Evolutionary conservation across 345 rosid genomes (phyloP), one percentile per base, ranked within the genome.

Genomic region (Psidium guajava): DNA sequence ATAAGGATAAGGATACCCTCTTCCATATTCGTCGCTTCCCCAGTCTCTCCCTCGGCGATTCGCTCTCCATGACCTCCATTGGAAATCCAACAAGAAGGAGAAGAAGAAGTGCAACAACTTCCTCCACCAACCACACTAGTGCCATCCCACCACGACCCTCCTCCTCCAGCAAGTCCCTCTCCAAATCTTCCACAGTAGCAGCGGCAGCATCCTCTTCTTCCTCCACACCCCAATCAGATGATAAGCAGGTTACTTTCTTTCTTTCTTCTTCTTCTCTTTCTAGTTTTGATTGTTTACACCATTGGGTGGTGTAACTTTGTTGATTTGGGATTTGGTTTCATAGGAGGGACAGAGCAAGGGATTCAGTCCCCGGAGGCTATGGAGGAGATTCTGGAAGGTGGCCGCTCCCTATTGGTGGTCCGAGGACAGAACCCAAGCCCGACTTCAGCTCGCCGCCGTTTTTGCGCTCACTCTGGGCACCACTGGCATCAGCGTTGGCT

Each of bases 401-500:
- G 98, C 98, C 1, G 94, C 97, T 53, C 98, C 99, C 47, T 97
- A 90, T 86, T 95, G 98, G 98, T 94, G 86, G 87, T 95, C 98
- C 6, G 97, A 95, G 25, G 99, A 97, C 87, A 92, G 91, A 86
- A 88, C 77, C 56, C 95, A 92, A 85, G 99, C 96, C 42, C 91
- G 98, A 90, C 85, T 94, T 86, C 99, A 93, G 87, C 94, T 97
- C 21, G 98, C 94, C 24, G 91, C 93, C 61, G 98, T 95, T 20
- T 94, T 97, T 84, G 98, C 98, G 73, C 97, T 97, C 52, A 97
- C 97, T 55, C 90, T 97, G 54, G 98, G 90, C 83, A 97, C 98
- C 83, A 95, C 98, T 15, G 99, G 98, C 84, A 93, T 95, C 87
- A 95, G 98, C 89, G 98, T 97, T 50, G 98, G 97, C 86, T 97